Evolutionary conservation across 2,329 filamentous ascomycete genomes (phyloP), one percentile per base, ranked within the genome.

Genomic region (Ascomycota sp.): DNA sequence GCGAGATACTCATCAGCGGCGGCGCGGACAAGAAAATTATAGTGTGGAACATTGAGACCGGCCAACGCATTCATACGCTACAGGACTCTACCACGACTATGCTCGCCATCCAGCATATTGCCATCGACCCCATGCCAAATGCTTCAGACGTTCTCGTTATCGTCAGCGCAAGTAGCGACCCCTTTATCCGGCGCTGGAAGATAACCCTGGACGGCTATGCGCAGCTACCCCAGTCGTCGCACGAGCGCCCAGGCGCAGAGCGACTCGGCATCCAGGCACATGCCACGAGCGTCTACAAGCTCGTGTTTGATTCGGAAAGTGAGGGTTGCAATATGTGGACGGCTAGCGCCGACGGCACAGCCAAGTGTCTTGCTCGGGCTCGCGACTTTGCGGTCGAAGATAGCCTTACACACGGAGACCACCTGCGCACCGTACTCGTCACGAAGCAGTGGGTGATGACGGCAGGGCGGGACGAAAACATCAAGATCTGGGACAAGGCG

Each of bases 311-410:
- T 38, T 45, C 50, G 11, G 55, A 59, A 5, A 56, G 54, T 22
- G 69, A 71, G 6, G 64, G 68, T 9, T 71, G 66, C 21, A 80
- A 94, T 41, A 55, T 94, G 10, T 95, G 83, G 83, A 94, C 86
- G 7, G 78, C 85, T 5, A 93, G 82, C 35, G 83, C 82, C 4
- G 89, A 98, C 49, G 89, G 82, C 40, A 83, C 77, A 1, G 73
- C 73, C 2, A 89, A 86, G 49, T 85, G 81, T 40, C 63, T 94
- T 7, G 64, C 74, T 1, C 63, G 83, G 30, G 57, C 63, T 17
- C 69, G 66, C 27, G 62, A 61, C 12, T 94, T 82, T 63, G 66
- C 65, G 27, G 54, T 67, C 4, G 81, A 86, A 34, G 75, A 85
- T 32, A 65, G 56, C 2, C 68, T 92, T 35, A 53, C 63, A 32